phyloP scores from a whole-genome alignment of 163 green algal genomes.

The Chloroidium sp. region DNA sequence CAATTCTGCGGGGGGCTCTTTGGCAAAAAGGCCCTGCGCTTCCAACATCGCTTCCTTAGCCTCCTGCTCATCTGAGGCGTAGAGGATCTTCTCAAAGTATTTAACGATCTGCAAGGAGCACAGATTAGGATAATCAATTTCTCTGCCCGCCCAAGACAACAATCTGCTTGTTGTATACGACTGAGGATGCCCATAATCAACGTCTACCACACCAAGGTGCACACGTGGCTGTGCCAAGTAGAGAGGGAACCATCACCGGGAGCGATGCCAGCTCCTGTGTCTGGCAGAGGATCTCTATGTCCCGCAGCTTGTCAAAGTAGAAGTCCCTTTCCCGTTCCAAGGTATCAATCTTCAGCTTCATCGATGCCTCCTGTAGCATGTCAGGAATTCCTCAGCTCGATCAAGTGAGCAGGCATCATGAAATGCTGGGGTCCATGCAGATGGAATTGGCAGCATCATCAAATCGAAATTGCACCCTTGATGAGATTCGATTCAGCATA shows the following conservation, averaged over 20 bases:
- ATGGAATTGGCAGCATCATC: too few relatives aligned
- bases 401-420: not conserved
- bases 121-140: too few relatives aligned
- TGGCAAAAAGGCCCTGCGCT: slow-evolving; percentile 4
- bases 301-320: slow-evolving; percentile 80
- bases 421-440: too few relatives aligned
- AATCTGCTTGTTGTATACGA: too few relatives aligned
- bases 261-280: slow-evolving; percentile 50
- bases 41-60: slow-evolving; percentile 35
- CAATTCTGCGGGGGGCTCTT: too few relatives aligned
- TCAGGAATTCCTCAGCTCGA: too few relatives aligned
- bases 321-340: slow-evolving; percentile 69
- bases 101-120: slow-evolving; percentile 44
- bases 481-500: too few relatives aligned
- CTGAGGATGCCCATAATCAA: too few relatives aligned
- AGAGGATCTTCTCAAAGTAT: slow-evolving; percentile 76
- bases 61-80: slow-evolving; percentile 60
- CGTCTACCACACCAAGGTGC: too few relatives aligned
- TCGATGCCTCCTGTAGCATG: slow-evolving; percentile 32
- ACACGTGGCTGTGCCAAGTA: too few relatives aligned
- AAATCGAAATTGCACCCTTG: too few relatives aligned
- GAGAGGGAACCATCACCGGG: slow-evolving; percentile 20
- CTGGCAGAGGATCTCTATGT: slow-evolving; percentile 95
- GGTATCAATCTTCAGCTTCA: slow-evolving; percentile 50
- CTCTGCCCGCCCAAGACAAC: too few relatives aligned